These are phyloP conservation scores for Pseudopithomyces chartarum DNA, from an alignment of 2,329 filamentous ascomycete species.

Conservation along the genomic window DNA sequence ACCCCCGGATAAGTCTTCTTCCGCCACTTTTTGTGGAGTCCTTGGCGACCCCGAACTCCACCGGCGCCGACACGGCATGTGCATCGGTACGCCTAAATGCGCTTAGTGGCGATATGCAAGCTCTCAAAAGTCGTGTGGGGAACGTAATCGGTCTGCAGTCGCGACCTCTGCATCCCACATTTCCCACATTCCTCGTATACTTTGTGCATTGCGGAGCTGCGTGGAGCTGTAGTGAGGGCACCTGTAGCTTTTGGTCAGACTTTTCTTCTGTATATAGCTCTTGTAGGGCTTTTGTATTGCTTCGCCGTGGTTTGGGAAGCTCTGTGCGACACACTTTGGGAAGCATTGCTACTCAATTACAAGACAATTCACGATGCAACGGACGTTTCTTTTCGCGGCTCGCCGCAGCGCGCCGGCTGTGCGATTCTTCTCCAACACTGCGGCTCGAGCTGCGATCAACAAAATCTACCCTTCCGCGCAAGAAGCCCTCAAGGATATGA, in stretches of 20 bases:
- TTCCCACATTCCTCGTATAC: conserved; percentile 9
- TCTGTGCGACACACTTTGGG: background rate
- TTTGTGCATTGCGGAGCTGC: conserved; percentile 22
- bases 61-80: conserved; percentile 41
- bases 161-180: conserved; percentile 23
- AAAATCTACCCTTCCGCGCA: conserved; percentile 46
- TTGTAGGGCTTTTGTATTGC: background rate
- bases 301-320: background rate
- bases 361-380: conserved; percentile 34
- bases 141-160: conserved; percentile 28
- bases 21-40: conserved; percentile 27
- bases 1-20: conserved; percentile 31
- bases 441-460: conserved; percentile 42
- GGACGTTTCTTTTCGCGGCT: conserved; percentile 39
- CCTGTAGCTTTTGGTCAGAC: conserved; percentile 9
- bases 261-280: background rate
- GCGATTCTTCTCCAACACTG: conserved; percentile 43
- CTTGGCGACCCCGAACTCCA: conserved; percentile 29
- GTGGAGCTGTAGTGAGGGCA: conserved; percentile 9
- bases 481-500: conserved; percentile 47
- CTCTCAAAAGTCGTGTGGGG: conserved; percentile 38
- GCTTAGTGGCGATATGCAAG: conserved; percentile 31
- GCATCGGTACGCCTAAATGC: conserved; percentile 29
- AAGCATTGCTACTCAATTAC: background rate
- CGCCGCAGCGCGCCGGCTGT: conserved; percentile 36